Base-by-base conservation (phyloP, 371 early-diverging fungal species). In the Rhizomucor miehei region DNA sequence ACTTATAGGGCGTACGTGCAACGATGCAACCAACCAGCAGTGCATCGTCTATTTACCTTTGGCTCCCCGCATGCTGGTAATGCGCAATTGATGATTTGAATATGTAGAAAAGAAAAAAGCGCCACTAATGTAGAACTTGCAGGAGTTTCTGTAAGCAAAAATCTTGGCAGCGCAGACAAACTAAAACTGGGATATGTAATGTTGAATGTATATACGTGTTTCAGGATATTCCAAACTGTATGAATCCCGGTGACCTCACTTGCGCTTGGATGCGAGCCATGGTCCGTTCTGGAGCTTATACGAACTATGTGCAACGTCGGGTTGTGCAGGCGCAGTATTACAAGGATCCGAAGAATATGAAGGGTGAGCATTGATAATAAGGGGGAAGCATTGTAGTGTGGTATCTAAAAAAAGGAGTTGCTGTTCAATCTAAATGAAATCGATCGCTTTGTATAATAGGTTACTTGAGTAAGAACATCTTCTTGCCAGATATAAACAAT, bases 251-350 rank as follows among this genome's bases (percentile, higher is more conserved):
- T 48, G 80, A 83, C 53, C 54, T 74, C 21, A 73, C 68, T 12
- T 93, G 93, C 65, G 52, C 57, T 21, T 56, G 89, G 24, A 89
- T 89, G 84, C 75, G 90, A 14, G 63, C 76, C 5, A 71, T 89
- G 39, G 80, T 89, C 1, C 69, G 75, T 10, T 55, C 66, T 12
- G 91, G 93, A 3, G 94, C 85, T 3, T 97, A 97, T 66, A 71
- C 86, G 19, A 71, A 79, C 35, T 93, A 88, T 69, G 82, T 94
- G 14, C 90, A 91, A 35, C 75, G 83, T 54, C 86, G 86, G 46
- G 73, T 94, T 11, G 78, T 97, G 13, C 98, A 93, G 69, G 97
- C 97, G 1, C 96, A 95, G 69, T 97, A 95, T 59, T 94, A 78
- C 66, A 91, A 87, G 61, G 87, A 89, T 57, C 86, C 86, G 0